Percentiles rank a stretch among this genome's conserved stretches.
These are phyloP conservation scores for Mycena galericulata DNA, from an alignment of 768 basidiomycete genomes.

Conservation along the genomic window DNA sequence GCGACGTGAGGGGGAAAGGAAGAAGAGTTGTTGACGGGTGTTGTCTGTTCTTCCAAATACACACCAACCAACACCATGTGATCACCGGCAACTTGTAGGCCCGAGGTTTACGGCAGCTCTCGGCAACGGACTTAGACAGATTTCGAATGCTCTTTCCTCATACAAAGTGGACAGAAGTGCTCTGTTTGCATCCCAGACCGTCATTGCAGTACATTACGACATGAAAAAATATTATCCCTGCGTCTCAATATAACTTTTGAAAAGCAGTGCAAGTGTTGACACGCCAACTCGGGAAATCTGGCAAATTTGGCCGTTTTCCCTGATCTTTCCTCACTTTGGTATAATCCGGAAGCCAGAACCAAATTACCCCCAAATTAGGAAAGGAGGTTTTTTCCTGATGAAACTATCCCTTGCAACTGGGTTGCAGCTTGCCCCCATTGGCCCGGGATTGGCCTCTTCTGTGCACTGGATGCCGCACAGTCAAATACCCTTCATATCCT, in stretches of 20 bases:
- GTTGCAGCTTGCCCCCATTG: too few species aligned
- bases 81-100: neutral
- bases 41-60: constrained; percentile 4
- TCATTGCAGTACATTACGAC: neutral
- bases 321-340: neutral
- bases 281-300: neutral
- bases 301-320: neutral
- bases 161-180: too few species aligned
- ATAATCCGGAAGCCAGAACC: neutral
- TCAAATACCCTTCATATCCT: too few species aligned
- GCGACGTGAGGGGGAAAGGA: neutral
- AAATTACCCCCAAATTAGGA: constrained; percentile 8
- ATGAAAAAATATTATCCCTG: too few species aligned
- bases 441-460: too few species aligned
- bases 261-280: neutral
- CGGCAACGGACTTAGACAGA: constrained; percentile 1
- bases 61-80: neutral
- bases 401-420: too few species aligned
- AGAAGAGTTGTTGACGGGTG: neutral
- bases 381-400: constrained; percentile 16
- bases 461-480: too few species aligned
- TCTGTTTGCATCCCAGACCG: too few species aligned
- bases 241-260: too few species aligned
- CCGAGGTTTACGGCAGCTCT: neutral
- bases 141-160: neutral